Conservation (phyloP, 108 stramenopile genomes). For the Pelagomonas calceolata region DNA sequence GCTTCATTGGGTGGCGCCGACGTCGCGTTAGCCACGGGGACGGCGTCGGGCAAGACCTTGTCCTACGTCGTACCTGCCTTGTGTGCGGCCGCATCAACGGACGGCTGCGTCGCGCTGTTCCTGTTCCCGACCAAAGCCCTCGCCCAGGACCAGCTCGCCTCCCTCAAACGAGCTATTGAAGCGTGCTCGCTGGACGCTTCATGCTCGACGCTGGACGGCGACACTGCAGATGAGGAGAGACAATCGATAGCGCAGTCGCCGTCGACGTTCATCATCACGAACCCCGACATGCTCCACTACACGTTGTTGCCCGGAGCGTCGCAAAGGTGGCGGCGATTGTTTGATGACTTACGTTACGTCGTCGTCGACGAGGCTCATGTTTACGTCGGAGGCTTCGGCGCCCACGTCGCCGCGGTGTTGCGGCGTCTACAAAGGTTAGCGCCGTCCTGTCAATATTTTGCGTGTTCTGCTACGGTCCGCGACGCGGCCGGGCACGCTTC, state of each 20-base stretch:
- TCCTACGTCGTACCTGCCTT: constrained; percentile 70
- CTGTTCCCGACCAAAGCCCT: constrained; percentile 94
- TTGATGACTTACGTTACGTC: constrained; percentile 56
- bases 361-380: constrained; percentile 86
- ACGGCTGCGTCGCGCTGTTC: constrained; percentile 47
- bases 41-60: constrained; percentile 72
- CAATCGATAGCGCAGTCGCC: constrained; percentile 35
- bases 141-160: constrained; percentile 87
- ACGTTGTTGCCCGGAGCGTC: constrained; percentile 79
- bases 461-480: constrained; percentile 81
- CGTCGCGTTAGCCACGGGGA: constrained; percentile 70
- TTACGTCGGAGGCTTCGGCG: constrained; percentile 85
- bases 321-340: constrained; percentile 36
- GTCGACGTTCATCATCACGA: constrained; percentile 78
- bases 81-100: constrained; percentile 33
- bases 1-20: constrained; percentile 46
- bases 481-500: constrained; percentile 71
- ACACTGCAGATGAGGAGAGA: constrained; percentile 59
- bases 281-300: constrained; percentile 93
- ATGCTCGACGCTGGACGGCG: constrained; percentile 48
- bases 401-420: constrained; percentile 85
- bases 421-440: constrained; percentile 65
- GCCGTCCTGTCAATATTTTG: constrained; percentile 48
- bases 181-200: not conserved
- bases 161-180: constrained; percentile 42